Conservation (phyloP, 2,329 filamentous ascomycete genomes). For the Leptographium flavum region DNA sequence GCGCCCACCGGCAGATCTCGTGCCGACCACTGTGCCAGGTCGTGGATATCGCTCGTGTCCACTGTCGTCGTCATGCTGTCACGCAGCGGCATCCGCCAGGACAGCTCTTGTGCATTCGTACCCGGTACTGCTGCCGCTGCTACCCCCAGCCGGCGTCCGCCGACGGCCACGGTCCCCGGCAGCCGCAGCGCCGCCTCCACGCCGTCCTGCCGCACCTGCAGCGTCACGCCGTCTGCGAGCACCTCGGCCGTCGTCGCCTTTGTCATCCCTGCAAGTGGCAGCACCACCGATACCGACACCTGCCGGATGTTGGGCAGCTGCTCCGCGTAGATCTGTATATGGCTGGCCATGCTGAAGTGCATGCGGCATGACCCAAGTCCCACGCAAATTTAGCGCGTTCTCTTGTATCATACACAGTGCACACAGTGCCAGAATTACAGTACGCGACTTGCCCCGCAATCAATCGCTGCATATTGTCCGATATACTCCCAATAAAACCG, state of each 20-base stretch:
- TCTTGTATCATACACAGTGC: neutral
- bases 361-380: neutral
- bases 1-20: conserved; percentile 25
- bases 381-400: neutral
- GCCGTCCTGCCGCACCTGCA: conserved; percentile 35
- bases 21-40: conserved; percentile 39
- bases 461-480: no score
- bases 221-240: conserved; percentile 26
- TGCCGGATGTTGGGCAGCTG: conserved; percentile 50
- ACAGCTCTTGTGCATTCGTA: neutral
- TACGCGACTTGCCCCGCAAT: neutral
- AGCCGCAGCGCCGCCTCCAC: conserved; percentile 22
- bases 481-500: no score
- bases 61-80: neutral
- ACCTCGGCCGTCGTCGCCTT: conserved; percentile 30
- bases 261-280: conserved; percentile 24
- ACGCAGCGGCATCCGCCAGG: conserved; percentile 37
- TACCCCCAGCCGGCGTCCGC: conserved; percentile 14
- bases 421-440: neutral
- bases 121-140: conserved; percentile 10
- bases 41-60: neutral
- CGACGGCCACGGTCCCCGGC: conserved; percentile 24
- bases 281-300: conserved; percentile 41
- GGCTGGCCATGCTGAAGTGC: neutral
- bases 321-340: conserved; percentile 42